Evolutionary conservation across 352 stramenopile species (phyloP).

Genomic region (Globisporangium iwayamae): DNA sequence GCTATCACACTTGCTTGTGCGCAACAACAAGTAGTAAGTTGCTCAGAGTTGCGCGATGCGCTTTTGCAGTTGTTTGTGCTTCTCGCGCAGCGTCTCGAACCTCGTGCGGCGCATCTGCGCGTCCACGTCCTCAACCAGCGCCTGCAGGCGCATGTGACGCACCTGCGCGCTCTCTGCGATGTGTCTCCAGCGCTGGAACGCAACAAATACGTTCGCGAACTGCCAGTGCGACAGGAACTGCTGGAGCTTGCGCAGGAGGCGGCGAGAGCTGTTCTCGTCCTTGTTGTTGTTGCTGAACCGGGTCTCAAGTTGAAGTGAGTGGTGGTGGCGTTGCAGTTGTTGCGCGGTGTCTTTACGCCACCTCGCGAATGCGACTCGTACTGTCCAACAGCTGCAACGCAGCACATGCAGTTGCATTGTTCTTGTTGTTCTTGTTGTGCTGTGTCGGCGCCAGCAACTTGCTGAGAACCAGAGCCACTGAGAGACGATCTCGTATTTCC

Average conservation of each 20-base stretch:
- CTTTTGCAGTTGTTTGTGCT: conserved; percentile 29
- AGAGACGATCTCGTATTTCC: conserved; percentile 23
- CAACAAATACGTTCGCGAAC: conserved; percentile 23
- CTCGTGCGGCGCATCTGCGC: conserved; percentile 31
- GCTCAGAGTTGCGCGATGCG: conserved; percentile 5
- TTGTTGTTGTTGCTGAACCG: background rate
- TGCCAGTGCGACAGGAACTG: conserved; percentile 34
- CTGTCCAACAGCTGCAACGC: no score
- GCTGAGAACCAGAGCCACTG: conserved; percentile 28
- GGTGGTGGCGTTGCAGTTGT: background rate
- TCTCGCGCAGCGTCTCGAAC: conserved; percentile 21
- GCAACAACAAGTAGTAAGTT: background rate
- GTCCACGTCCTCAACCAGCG: conserved; percentile 24
- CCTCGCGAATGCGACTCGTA: conserved; percentile 1
- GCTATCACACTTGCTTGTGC: background rate
- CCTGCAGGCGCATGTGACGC: conserved; percentile 23
- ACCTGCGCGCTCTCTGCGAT: conserved; percentile 17
- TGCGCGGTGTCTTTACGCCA: background rate
- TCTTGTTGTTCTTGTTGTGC: background rate
- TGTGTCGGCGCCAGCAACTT: background rate
- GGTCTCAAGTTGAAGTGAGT: conserved; percentile 8
- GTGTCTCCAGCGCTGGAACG: conserved; percentile 39
- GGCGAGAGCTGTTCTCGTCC: background rate
- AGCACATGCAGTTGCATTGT: background rate
- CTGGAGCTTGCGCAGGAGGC: conserved; percentile 9